These are phyloP conservation scores for Coemansia sp. DNA, from an alignment of 192 early-diverging fungal species.

Conservation along the genomic window DNA sequence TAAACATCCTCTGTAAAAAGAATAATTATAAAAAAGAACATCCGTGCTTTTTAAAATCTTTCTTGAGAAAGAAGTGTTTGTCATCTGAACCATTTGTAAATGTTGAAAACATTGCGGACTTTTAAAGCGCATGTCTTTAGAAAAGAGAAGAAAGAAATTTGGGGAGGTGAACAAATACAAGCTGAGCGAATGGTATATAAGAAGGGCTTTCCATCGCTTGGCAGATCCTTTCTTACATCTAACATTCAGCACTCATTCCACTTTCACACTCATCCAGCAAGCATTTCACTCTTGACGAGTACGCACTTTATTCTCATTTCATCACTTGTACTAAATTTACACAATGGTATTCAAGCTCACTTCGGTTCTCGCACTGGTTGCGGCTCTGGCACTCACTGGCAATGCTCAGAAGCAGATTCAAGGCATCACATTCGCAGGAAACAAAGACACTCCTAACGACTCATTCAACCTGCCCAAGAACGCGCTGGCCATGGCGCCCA, in stretches of 20 bases:
- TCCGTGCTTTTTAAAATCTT: too few relatives aligned
- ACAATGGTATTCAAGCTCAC: conserved; percentile 4
- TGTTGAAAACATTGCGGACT: too few relatives aligned
- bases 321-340: not conserved
- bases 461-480: not conserved
- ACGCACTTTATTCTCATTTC: not conserved
- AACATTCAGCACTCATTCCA: not conserved
- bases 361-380: conserved; percentile 6
- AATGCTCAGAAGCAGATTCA: conserved; percentile 1
- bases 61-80: too few relatives aligned
- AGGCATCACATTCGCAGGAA: not conserved
- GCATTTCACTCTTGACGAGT: not conserved
- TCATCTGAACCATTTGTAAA: too few relatives aligned
- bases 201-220: not conserved
- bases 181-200: not conserved
- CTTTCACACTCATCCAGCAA: not conserved
- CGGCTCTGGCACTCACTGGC: not conserved
- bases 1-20: too few relatives aligned
- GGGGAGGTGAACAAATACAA: not conserved
- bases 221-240: not conserved
- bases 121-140: too few relatives aligned
- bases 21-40: too few relatives aligned
- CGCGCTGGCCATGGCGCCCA: not conserved
- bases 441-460: not conserved
- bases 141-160: not conserved